Percentiles rank a stretch among this genome's conserved stretches.
phyloP scores from a whole-genome alignment of 108 stramenopile species.

The Seminavis robusta region DNA sequence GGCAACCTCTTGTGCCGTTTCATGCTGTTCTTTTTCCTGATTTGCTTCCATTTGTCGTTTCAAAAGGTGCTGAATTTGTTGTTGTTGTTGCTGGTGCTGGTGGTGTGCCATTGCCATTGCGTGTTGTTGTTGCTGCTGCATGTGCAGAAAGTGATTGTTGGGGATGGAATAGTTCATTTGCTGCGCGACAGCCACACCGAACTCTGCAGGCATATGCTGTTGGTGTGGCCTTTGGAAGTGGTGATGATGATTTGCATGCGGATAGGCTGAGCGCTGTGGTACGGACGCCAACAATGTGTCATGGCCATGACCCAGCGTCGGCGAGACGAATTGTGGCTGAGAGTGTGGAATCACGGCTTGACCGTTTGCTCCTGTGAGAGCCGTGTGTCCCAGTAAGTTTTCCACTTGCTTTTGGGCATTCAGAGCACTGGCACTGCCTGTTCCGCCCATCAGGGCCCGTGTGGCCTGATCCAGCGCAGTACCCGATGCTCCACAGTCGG shows the following conservation, averaged over 20 bases:
- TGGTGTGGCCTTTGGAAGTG: no score
- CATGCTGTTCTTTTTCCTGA: conserved; percentile 1
- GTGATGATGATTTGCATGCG: conserved; percentile 5
- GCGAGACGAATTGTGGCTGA: conserved; percentile 46
- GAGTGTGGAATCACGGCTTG: not conserved
- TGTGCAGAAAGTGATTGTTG: conserved; percentile 15
- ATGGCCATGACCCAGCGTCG: no score
- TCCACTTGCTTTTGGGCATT: conserved; percentile 41
- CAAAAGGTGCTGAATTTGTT: conserved; percentile 2
- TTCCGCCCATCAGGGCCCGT: conserved; percentile 26
- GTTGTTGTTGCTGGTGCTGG: conserved; percentile 15
- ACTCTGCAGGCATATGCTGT: no score
- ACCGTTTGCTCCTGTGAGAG: conserved; percentile 15
- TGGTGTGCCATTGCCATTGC: conserved; percentile 8
- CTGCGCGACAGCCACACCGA: no score
- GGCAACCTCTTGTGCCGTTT: not conserved
- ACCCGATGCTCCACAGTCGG: conserved; percentile 79
- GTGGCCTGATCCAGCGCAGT: conserved; percentile 68
- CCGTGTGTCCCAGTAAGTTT: conserved; percentile 55
- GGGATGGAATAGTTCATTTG: not conserved
- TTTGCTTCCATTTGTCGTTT: conserved; percentile 1
- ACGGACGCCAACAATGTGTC: not conserved
- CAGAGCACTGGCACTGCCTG: not conserved
- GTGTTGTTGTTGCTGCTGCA: conserved; percentile 30
- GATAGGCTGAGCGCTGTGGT: not conserved